Conservation (phyloP, 345 rosid species). For the Eucalyptus tenuipes region DNA sequence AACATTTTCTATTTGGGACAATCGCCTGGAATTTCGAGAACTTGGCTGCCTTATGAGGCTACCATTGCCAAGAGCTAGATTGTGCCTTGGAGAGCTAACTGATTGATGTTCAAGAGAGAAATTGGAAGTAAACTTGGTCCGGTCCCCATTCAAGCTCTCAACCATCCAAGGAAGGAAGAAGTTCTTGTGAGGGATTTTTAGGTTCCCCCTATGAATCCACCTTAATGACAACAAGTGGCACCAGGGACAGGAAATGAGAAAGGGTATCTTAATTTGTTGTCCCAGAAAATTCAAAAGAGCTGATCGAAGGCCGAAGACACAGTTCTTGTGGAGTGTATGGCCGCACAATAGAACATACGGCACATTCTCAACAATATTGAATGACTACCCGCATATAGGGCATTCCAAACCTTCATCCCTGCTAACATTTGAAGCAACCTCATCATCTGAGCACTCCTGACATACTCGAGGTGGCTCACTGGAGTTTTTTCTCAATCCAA, state of each 20-base stretch:
- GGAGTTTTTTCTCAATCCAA: constrained; percentile 1
- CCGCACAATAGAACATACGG: constrained; percentile 30
- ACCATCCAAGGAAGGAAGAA: constrained; percentile 34
- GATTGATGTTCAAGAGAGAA: constrained; percentile 3
- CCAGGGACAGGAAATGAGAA: constrained; percentile 32
- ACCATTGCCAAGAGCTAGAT: neutral
- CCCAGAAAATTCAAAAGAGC: constrained; percentile 17
- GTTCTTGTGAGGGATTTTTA: constrained; percentile 24
- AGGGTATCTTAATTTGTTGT: constrained; percentile 17
- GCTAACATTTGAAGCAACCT: neutral
- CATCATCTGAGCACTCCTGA: constrained; percentile 27
- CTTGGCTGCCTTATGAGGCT: neutral
- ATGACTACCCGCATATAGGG: constrained; percentile 29
- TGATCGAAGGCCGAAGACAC: constrained; percentile 13
- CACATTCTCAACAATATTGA: constrained; percentile 32
- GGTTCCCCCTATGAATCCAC: constrained; percentile 10
- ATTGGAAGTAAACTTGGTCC: constrained; percentile 4
- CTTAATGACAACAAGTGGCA: constrained; percentile 24
- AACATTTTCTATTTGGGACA: neutral
- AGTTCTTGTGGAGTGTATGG: constrained; percentile 28
- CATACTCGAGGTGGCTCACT: neutral
- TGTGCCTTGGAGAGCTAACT: neutral
- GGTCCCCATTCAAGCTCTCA: constrained; percentile 17
- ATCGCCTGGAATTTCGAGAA: neutral
- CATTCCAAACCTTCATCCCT: constrained; percentile 32